A percentile compares a stretch with the other conserved stretches of the same genome.
phyloP scores from a whole-genome alignment of 2,329 filamentous ascomycete genomes.

The Penicillium sclerotigenum region DNA sequence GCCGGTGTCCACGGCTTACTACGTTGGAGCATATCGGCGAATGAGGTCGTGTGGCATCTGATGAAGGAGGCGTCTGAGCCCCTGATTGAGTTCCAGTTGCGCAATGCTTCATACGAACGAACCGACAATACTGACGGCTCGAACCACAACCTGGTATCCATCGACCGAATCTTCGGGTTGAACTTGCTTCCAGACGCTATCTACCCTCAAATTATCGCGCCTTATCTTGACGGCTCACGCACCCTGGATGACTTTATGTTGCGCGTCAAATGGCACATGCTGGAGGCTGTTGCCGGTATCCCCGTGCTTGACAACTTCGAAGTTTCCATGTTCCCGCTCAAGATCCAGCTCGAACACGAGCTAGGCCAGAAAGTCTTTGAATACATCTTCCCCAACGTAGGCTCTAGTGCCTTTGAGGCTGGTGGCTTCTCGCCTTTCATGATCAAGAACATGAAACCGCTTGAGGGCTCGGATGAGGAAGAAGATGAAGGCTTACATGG shows the following conservation, averaged over 20 bases:
- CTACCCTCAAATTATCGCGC: constrained; percentile 93
- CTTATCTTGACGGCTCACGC: constrained; percentile 69
- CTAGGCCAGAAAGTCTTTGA: constrained; percentile 91
- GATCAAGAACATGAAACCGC: constrained; percentile 52
- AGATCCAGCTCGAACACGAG: constrained; percentile 88
- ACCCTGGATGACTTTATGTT: constrained; percentile 74
- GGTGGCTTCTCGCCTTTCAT: constrained; percentile 52
- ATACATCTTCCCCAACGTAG: constrained; percentile 90
- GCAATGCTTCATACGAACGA: constrained; percentile 86
- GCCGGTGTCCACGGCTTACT: constrained; percentile 79
- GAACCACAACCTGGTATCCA: constrained; percentile 86
- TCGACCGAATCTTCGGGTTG: constrained; percentile 81
- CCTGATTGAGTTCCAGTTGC: constrained; percentile 87
- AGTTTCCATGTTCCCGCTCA: constrained; percentile 87
- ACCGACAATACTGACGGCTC: constrained; percentile 97
- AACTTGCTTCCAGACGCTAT: constrained; percentile 87
- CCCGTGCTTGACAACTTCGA: constrained; percentile 97
- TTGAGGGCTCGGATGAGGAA: constrained; percentile 48
- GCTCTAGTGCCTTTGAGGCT: constrained; percentile 51
- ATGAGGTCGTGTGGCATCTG: constrained; percentile 96
- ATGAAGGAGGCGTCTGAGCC: constrained; percentile 83
- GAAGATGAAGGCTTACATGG: constrained; percentile 27
- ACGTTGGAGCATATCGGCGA: constrained; percentile 89
- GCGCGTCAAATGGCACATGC: constrained; percentile 94
- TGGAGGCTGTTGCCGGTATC: constrained; percentile 96